phyloP scores from a whole-genome alignment of 192 early-diverging fungal species.

The Kickxella alabastrina region DNA sequence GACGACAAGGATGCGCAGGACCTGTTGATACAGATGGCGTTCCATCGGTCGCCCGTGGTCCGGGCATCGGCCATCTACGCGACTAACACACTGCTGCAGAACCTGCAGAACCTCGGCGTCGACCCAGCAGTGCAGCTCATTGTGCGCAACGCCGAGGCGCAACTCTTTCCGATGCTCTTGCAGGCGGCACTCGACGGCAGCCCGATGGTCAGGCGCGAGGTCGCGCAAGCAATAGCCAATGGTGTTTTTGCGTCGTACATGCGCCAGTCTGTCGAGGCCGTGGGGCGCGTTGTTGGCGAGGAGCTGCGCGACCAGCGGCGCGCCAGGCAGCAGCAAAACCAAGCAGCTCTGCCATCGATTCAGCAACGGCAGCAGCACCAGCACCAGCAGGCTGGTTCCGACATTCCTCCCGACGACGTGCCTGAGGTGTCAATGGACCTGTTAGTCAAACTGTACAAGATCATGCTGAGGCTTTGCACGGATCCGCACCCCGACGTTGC shows the following conservation, averaged over 20 bases:
- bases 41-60: conserved; percentile 59
- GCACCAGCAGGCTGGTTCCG: neutral
- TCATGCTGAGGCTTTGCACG: conserved; percentile 70
- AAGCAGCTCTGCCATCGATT: too few species aligned
- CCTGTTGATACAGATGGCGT: conserved; percentile 17
- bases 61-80: conserved; percentile 79
- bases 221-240: conserved; percentile 71
- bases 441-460: conserved; percentile 73
- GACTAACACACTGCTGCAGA: conserved; percentile 69
- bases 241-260: conserved; percentile 66
- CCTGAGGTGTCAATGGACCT: conserved; percentile 30
- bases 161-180: conserved; percentile 57
- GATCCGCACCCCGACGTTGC: conserved; percentile 82
- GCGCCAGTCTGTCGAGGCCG: conserved; percentile 61
- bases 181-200: conserved; percentile 73
- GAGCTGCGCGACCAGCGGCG: conserved; percentile 37
- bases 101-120: conserved; percentile 54
- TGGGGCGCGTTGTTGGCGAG: conserved; percentile 52
- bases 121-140: conserved; percentile 68
- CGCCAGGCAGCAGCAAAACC: conserved; percentile 1
- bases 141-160: conserved; percentile 65
- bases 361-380: too few species aligned
- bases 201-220: conserved; percentile 86
- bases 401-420: conserved; percentile 14
- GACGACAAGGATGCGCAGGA: conserved; percentile 45